A percentile compares a stretch with the other conserved stretches of the same genome.
Evolutionary conservation across 2,329 filamentous ascomycete genomes (phyloP).

Genomic region (Tolypocladium paradoxum): DNA sequence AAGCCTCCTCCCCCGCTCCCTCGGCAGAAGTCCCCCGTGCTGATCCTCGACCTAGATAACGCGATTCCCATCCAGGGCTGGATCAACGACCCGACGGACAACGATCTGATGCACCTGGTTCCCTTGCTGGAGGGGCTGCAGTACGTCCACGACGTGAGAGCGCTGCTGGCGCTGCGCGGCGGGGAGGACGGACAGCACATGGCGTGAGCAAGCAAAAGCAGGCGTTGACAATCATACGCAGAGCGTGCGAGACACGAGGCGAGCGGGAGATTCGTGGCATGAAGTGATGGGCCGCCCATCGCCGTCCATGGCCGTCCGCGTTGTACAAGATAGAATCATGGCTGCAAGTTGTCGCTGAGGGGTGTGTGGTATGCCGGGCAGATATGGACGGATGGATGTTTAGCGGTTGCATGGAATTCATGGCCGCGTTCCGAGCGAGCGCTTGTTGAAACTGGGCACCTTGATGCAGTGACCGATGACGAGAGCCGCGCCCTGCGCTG

Average conservation of each 20-base stretch:
- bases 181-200: slow-evolving; percentile 65
- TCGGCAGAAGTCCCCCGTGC: not conserved
- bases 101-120: slow-evolving; percentile 84
- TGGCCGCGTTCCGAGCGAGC: not conserved
- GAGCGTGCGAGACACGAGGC: not conserved
- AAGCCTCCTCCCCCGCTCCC: slow-evolving; percentile 20
- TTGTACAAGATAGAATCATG: not conserved
- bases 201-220: slow-evolving; percentile 16
- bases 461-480: not conserved
- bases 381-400: not conserved
- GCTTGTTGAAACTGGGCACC: not conserved
- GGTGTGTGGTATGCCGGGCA: not conserved
- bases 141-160: slow-evolving; percentile 91
- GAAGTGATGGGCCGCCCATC: not conserved
- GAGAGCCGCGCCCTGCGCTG: not conserved
- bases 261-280: not conserved
- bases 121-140: slow-evolving; percentile 89
- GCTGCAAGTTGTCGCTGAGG: not conserved
- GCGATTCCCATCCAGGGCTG: slow-evolving; percentile 98
- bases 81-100: slow-evolving; percentile 98
- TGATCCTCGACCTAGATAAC: slow-evolving; percentile 56
- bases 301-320: not conserved
- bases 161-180: slow-evolving; percentile 75
- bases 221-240: not conserved
- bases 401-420: not conserved